Evolutionary conservation across 495 filamentous ascomycete genomes (phyloP).

Genomic region (Aspergillus olivimuriae): DNA sequence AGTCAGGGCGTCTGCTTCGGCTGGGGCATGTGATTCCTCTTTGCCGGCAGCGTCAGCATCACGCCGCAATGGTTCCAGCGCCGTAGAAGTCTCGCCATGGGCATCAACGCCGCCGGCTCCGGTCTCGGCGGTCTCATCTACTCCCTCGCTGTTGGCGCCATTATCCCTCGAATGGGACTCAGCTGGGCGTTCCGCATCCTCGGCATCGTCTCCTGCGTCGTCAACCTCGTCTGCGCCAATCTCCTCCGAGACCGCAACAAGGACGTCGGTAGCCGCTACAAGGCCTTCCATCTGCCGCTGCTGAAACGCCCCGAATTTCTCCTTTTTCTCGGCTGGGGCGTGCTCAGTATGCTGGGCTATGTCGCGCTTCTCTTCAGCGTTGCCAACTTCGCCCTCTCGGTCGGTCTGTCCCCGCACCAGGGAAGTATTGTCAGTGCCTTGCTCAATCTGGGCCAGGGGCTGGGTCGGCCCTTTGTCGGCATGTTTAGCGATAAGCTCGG

Average conservation of each 20-base stretch:
- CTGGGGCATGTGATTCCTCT: slow-evolving; percentile 69
- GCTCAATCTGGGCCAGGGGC: slow-evolving; percentile 62
- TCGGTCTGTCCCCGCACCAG: slow-evolving; percentile 62
- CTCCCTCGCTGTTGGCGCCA: slow-evolving; percentile 39
- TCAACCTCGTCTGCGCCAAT: slow-evolving; percentile 55
- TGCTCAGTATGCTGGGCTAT: slow-evolving; percentile 69
- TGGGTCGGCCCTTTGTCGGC: slow-evolving; percentile 68
- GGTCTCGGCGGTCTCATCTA: slow-evolving; percentile 69
- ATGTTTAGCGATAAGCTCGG: slow-evolving; percentile 67
- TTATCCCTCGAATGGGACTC: slow-evolving; percentile 55
- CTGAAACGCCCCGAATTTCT: slow-evolving; percentile 56
- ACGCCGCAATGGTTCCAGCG: slow-evolving; percentile 75
- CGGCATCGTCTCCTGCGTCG: slow-evolving; percentile 58
- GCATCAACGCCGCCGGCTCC: slow-evolving; percentile 65
- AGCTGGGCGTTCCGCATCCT: slow-evolving; percentile 71
- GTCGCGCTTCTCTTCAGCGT: slow-evolving; percentile 71
- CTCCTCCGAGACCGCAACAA: slow-evolving; percentile 67
- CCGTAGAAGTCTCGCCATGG: slow-evolving; percentile 64
- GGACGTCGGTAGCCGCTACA: slow-evolving; percentile 53
- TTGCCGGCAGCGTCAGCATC: slow-evolving; percentile 63
- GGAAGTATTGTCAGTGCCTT: slow-evolving; percentile 66
- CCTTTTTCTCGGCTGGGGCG: slow-evolving; percentile 60
- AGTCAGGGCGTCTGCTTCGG: slow-evolving; percentile 74
- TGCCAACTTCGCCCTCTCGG: slow-evolving; percentile 59
- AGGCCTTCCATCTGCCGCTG: slow-evolving; percentile 56